These are phyloP conservation scores for Capsicum pubescens DNA, from an alignment of 257 asterid species.

Conservation along the genomic window DNA sequence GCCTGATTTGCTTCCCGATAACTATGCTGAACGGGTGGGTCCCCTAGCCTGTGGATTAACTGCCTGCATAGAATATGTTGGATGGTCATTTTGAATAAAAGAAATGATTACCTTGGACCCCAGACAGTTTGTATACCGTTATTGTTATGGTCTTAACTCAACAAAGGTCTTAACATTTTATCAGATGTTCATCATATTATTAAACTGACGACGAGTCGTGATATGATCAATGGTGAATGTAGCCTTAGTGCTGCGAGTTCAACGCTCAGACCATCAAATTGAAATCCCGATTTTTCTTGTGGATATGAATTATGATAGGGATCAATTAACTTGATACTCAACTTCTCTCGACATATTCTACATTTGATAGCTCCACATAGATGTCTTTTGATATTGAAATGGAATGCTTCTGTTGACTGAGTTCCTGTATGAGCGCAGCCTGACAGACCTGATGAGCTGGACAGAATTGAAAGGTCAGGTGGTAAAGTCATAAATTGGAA, in stretches of 20 bases:
- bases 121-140: not conserved
- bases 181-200: not conserved
- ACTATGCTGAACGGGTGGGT: too few species aligned
- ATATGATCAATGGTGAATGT: not conserved
- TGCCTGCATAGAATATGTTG: too few species aligned
- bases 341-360: not conserved
- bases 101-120: too few species aligned
- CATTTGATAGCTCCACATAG: not conserved
- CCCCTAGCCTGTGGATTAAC: too few species aligned
- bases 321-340: not conserved
- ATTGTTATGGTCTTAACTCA: not conserved
- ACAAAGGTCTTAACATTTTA: not conserved
- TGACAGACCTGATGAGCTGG: constrained; percentile 67
- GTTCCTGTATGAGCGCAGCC: constrained; percentile 53
- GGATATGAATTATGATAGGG: not conserved
- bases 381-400: not conserved
- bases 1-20: too few species aligned
- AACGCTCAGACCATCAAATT: not conserved
- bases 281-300: not conserved
- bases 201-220: not conserved
- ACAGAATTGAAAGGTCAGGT: constrained; percentile 70
- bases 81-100: too few species aligned
- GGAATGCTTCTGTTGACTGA: not conserved
- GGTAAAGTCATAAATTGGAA: constrained; percentile 80
- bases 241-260: not conserved